Percentiles rank a stretch among this genome's conserved stretches.
Evolutionary conservation across 306 rosid species (phyloP).

Genomic region (Ziziphus jujuba): DNA sequence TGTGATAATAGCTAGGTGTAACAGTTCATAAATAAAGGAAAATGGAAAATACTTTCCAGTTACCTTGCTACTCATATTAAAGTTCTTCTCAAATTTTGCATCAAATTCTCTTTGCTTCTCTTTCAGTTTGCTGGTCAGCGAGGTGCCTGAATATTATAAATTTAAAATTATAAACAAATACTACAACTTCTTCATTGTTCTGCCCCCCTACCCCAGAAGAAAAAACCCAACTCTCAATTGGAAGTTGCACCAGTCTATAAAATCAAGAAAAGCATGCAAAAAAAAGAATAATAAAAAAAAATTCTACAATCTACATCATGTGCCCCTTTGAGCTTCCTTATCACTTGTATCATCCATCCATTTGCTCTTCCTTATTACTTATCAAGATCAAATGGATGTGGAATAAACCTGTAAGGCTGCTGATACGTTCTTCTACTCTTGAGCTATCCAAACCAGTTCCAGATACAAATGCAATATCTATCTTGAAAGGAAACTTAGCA

Average conservation of each 20-base stretch:
- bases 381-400: slow-evolving; percentile 6
- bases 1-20: background rate
- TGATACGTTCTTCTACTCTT: slow-evolving; percentile 62
- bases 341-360: background rate
- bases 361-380: background rate
- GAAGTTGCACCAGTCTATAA: background rate
- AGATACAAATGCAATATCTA: slow-evolving; percentile 72
- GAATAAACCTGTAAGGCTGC: slow-evolving; percentile 69
- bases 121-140: slow-evolving; percentile 67
- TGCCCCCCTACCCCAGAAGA: background rate
- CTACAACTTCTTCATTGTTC: background rate
- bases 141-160: slow-evolving; percentile 50
- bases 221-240: background rate
- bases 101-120: slow-evolving; percentile 82
- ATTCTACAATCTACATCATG: too few relatives aligned
- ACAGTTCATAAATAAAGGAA: slow-evolving; percentile 3
- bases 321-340: background rate
- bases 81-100: slow-evolving; percentile 60
- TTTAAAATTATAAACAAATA: background rate
- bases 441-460: slow-evolving; percentile 58
- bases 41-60: slow-evolving; percentile 2
- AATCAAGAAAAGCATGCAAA: background rate
- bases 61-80: slow-evolving; percentile 73
- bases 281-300: too few relatives aligned
- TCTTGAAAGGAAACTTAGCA: slow-evolving; percentile 72